Evolutionary conservation across 2,329 filamentous ascomycete species (phyloP), one percentile per base, ranked within the genome.

Genomic region (Colletotrichum cuscutae): DNA sequence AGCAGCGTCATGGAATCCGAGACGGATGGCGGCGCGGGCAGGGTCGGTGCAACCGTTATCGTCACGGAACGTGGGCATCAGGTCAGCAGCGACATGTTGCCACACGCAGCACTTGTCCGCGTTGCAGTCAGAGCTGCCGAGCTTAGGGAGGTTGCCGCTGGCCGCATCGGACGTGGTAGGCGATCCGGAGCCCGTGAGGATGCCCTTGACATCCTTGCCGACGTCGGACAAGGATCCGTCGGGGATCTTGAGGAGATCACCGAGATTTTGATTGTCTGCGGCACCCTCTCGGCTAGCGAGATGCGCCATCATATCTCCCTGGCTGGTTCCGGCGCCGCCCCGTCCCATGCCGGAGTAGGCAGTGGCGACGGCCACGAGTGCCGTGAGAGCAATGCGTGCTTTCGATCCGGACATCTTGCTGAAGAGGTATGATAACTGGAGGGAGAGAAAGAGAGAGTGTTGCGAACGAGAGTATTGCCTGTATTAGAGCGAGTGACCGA

Each of bases 1-100:
- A 3, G 81, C 85, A 2, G 85, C 84, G 72, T 87, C 86, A 74
- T 87, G 86, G 76, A 87, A 87, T 8, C 85, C 86, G 26, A 86
- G 80, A 3, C 86, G 84, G 54, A 87, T 80, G 7, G 85, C 83
- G 37, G 78, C 81, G 13, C 86, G 83, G 8, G 86, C 86, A 75
- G 80, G 79, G 46, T 80, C 78, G 59, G 83, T 87, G 75, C 85
- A 87, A 0, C 82, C 83, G 0, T 79, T 80, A 2, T 74, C 67
- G 3, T 83, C 82, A 7, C 76, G 74, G 79, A 85, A 85, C 8
- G 77, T 74, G 3, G 74, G 56, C 5, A 79, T 76, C 73, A 86
- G 81, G 22, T 85, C 82, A 56, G 81, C 77, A 8, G 82, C 79
- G 68, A 86, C 81, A 75, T 84, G 81, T 69, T 82, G 80, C 84